Evolutionary conservation across 257 asterid species (phyloP), one percentile per base, ranked within the genome.

Genomic region (Lycium ferocissimum): DNA sequence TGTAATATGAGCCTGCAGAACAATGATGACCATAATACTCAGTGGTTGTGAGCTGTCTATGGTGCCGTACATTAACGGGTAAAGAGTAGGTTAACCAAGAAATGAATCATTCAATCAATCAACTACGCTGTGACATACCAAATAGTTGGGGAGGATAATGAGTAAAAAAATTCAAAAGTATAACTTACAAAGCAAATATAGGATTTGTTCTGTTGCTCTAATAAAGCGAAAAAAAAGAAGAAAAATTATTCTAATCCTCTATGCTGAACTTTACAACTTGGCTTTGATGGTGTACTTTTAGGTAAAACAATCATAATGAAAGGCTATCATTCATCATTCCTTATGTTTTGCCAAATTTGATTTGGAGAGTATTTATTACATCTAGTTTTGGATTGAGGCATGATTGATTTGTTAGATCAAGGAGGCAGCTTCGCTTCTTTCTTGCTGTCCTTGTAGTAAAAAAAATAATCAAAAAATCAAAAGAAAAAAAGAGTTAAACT

Each of bases 11-110:
- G 47, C 65, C 49, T 76, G 63, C 45, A 51, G 2, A 76, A 76
- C 26, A 26, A 53, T 26, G 45, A 14, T 9, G 9, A 53, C 43
- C 45, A 33, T 75, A 49, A 75, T 78, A 2, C 82, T 26, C 4
- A 2, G 82, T 22, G 65, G 65, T 78, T 53, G 14, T 26, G 81
- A 76, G 61, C 63, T 20, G 81, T 51, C 81, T 51, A 6, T 13
- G 63, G 63, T 22, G 43, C 63, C 0, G 0, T 7, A 76, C 40
- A 13, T 51, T 7, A 26, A 49, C 17, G 45, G 76, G 13, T 76
- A 76, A 73, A 26, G 81, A 49, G 81, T 51, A 47, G 26, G 63
- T 76, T 76, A 51, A 76, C 81, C 45, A 22, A 62, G 63, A 51
- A 73, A 76, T 76, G 8, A 75, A 47, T 6, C 5, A 73, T 9